Conservation (phyloP, 2,329 filamentous ascomycete species). For the Fusarium nurragi region DNA sequence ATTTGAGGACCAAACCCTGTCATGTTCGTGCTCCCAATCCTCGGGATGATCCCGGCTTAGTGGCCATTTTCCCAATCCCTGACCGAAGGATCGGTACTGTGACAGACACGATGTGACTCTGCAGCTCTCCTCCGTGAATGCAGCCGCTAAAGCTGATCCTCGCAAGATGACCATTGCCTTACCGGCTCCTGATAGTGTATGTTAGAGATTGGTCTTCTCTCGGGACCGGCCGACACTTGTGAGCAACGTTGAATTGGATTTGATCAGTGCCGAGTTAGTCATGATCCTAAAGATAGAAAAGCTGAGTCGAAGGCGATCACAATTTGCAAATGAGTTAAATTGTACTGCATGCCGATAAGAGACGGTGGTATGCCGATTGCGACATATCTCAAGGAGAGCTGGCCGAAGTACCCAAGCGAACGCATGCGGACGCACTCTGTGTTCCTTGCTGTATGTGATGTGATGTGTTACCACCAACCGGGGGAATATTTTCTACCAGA, state of each 20-base stretch:
- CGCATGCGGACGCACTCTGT: constrained; percentile 1
- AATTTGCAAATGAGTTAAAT: not conserved
- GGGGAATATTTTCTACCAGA: constrained; percentile 12
- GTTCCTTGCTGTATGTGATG: constrained; percentile 5
- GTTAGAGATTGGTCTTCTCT: constrained; percentile 26
- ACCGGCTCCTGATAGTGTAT: constrained; percentile 24
- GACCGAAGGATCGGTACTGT: constrained; percentile 39
- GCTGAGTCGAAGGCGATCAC: constrained; percentile 6
- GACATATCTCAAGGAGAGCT: not conserved
- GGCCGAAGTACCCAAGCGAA: not conserved
- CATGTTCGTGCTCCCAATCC: constrained; percentile 14
- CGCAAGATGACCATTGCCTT: constrained; percentile 38
- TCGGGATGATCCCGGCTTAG: constrained; percentile 27
- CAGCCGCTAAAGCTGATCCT: constrained; percentile 31
- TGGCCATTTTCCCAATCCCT: constrained; percentile 32
- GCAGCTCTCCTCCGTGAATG: constrained; percentile 28
- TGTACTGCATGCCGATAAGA: not conserved
- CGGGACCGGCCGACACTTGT: constrained; percentile 42
- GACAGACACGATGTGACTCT: constrained; percentile 38
- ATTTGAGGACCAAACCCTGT: constrained; percentile 12
- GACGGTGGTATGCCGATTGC: not conserved
- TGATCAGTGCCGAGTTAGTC: constrained; percentile 27
- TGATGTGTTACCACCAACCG: constrained; percentile 14
- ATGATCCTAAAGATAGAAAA: constrained; percentile 18
- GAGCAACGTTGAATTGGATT: constrained; percentile 33